Base-by-base conservation (phyloP, 2,329 filamentous ascomycete species). In the Diaporthe amygdali region DNA sequence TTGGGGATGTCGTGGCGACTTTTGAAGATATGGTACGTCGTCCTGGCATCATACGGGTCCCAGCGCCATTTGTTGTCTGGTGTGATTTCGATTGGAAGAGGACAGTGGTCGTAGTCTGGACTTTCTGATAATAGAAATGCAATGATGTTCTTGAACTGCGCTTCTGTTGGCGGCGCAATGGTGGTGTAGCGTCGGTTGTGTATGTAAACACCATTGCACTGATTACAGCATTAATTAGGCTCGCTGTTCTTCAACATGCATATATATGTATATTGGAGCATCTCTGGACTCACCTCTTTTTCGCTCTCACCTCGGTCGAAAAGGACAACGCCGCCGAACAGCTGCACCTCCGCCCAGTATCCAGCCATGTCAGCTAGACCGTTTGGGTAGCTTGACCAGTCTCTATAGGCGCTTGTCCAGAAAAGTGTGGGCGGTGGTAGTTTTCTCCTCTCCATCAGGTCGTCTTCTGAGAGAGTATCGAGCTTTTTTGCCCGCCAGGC, bases 131-230 rank as follows among this genome's bases (percentile, higher is more conserved):
- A 25, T 2, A 55, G n/a, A 5, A 52, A 67, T 22, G 54, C 25
- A 10, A 67, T 30, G 6, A 55, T 22, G 25, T n/a, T 15, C 6
- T 52, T 39, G 34, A 44, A 67, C 15, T 67, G 64, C 22, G 44
- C 64, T 55, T 67, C 27, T 32, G 47, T 54, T 25, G 64, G 64
- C 4, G 64, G 47, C 4, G 47, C 47, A 2, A 67, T 30, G 7
- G 64, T 67, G 49, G 27, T 54, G 10, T 39, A 34, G 25, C 20
- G 44, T n/a, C 5, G 20, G 44, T 51, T 55, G 64, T 67, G 64
- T n/a, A 55, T 32, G 5, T 67, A 67, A n/a, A 55, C 37, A 15
- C 64, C 47, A 34, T 55, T 55, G 39, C 64, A 55, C 47, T 67
- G 32, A 22, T 14, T n/a, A 25, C 3, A 32, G 27, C 5, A 37